Evolutionary conservation across 768 basidiomycete genomes (phyloP).

Genomic region (Russula earlei): DNA sequence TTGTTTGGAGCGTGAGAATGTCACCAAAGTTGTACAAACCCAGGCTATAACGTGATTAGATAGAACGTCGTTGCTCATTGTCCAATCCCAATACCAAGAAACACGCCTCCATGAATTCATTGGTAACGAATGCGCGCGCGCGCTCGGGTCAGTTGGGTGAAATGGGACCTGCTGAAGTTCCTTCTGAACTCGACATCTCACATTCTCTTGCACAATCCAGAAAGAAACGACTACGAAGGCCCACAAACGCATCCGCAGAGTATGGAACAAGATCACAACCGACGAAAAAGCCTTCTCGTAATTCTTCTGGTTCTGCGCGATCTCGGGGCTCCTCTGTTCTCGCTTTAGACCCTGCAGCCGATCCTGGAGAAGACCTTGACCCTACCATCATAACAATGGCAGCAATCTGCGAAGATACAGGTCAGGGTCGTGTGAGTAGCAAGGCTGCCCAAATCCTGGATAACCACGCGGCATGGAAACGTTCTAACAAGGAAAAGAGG

Average conservation of each 20-base stretch:
- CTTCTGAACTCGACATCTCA: constrained; percentile 2
- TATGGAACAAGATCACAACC: background rate
- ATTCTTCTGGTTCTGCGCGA: constrained; percentile 17
- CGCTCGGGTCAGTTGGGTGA: background rate
- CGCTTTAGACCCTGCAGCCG: constrained; percentile 46
- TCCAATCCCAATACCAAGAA: background rate
- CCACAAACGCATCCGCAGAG: background rate
- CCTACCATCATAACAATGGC: constrained; percentile 84
- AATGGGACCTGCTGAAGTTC: background rate
- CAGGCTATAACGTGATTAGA: background rate
- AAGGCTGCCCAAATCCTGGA: constrained; percentile 63
- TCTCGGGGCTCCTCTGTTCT: constrained; percentile 36
- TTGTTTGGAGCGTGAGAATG: constrained; percentile 1
- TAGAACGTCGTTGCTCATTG: background rate
- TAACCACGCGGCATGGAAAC: constrained; percentile 67
- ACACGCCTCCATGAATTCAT: background rate
- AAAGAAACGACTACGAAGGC: constrained; percentile 14
- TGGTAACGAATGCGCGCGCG: background rate
- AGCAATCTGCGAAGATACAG: constrained; percentile 63
- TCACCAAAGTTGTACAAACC: background rate
- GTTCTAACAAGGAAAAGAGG: constrained; percentile 55
- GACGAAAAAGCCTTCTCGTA: constrained; percentile 11
- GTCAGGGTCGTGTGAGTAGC: constrained; percentile 69
- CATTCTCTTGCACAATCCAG: background rate
- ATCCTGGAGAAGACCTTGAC: constrained; percentile 69